Evolutionary conservation across 495 filamentous ascomycete species (phyloP), one percentile per base, ranked within the genome.

Genomic region (Xylaria nigripes): DNA sequence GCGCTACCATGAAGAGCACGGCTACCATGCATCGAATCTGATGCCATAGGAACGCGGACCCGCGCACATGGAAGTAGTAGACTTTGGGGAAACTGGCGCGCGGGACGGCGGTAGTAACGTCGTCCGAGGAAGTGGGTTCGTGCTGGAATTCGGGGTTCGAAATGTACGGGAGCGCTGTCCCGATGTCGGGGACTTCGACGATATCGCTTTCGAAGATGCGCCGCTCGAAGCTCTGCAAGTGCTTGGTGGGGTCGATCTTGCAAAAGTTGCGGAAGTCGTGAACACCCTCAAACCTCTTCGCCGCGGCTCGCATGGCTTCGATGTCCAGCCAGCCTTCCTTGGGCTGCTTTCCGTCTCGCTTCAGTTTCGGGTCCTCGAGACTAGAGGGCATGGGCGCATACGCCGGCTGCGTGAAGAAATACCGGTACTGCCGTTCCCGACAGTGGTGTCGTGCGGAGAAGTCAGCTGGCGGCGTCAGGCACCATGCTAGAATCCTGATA

Each of bases 251-350:
- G 70, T 98, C 94, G 34, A 96, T 69, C 66, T 91, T 91, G 76
- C 91, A 96, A 72, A 97, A 92, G 65, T 98, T 98, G 12, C 93
- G 82, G 72, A 97, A 97, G 70, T 98, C 94, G 71, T 96, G 89
- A 22, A 80, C 61, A 9, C 93, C 94, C 58, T 88, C 81, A 55
- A 87, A 90, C 44, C 81, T 68, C 63, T 80, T 82, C 25, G 92
- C 92, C 1, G 87, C 94, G 60, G 80, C 69, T 2, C 81, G 79
- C 93, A 98, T 98, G 15, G 83, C 84, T 6, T 82, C 83, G 43
- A 97, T 90, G 69, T 96, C 84, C 8, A 98, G 63, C 75, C 75
- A 74, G 36, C 77, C 75, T 27, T 66, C 61, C 56, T 72, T 72
- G 2, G 51, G 36, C 64, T 45, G 2, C 51, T 57, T 12, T 27